Conservation (phyloP, 1,284 basidiomycete genomes). For the Fistulina hepatica region DNA sequence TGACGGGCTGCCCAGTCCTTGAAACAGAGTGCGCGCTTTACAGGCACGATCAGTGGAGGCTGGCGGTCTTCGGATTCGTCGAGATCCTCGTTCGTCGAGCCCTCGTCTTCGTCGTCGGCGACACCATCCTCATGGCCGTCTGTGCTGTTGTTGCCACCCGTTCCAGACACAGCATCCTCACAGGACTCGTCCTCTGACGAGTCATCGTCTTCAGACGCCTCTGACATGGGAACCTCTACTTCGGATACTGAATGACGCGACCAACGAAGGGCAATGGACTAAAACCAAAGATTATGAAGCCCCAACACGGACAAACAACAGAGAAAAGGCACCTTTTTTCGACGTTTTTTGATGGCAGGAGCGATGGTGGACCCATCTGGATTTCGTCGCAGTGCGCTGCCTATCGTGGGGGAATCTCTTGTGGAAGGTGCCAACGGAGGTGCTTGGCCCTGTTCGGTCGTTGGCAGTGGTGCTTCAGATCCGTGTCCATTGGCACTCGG, state of each 20-base stretch:
- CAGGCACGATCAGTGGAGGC: background rate
- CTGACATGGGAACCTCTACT: constrained; percentile 13
- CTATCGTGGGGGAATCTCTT: constrained; percentile 8
- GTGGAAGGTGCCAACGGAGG: too few relatives aligned
- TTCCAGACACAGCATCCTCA: constrained; percentile 22
- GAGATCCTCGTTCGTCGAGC: constrained; percentile 13
- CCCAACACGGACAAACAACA: background rate
- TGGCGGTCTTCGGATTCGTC: constrained; percentile 15
- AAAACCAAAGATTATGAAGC: constrained; percentile 1
- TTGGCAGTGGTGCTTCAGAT: constrained; percentile 2
- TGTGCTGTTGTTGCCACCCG: constrained; percentile 13
- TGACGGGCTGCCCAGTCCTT: constrained; percentile 82
- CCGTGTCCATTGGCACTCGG: constrained; percentile 4
- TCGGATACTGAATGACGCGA: constrained; percentile 1
- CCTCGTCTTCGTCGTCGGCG: constrained; percentile 14
- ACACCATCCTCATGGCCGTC: constrained; percentile 19
- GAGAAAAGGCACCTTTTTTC: constrained; percentile 29
- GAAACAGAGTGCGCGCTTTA: constrained; percentile 53
- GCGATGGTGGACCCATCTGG: constrained; percentile 26
- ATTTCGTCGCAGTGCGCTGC: constrained; percentile 15
- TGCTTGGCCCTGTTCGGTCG: background rate
- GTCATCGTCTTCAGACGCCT: constrained; percentile 53
- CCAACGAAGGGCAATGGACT: constrained; percentile 1
- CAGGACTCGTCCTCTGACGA: constrained; percentile 53
- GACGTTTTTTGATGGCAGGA: constrained; percentile 35